These are phyloP conservation scores for Castanospermum australe DNA, from an alignment of 306 rosid genomes.

Conservation along the genomic window DNA sequence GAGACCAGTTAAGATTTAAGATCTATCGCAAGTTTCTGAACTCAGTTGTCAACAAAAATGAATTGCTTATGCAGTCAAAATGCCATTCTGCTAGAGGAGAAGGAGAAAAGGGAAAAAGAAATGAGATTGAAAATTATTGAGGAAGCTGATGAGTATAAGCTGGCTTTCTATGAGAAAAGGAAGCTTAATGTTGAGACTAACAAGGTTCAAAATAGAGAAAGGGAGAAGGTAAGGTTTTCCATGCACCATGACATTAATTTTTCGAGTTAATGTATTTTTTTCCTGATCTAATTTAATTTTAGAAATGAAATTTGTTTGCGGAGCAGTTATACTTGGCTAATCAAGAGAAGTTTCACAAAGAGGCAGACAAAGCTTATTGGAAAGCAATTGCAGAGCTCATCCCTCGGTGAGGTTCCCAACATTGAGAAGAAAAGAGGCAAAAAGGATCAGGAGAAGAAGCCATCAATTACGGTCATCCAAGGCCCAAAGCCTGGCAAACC, in stretches of 20 bases:
- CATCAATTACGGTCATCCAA: conserved; percentile 76
- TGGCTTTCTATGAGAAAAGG: conserved; percentile 87
- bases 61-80: conserved; percentile 65
- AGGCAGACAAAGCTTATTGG: conserved; percentile 96
- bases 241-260: neutral
- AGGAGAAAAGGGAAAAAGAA: conserved; percentile 92
- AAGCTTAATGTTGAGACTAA: conserved; percentile 76
- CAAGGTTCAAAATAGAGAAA: conserved; percentile 84
- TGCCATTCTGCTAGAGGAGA: conserved; percentile 80
- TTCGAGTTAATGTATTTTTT: neutral
- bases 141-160: conserved; percentile 90
- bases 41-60: conserved; percentile 15
- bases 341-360: conserved; percentile 90
- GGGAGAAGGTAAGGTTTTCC: conserved; percentile 70
- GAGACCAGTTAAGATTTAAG: neutral
- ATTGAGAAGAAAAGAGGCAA: conserved; percentile 90
- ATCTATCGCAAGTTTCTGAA: neutral
- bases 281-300: conserved; percentile 8
- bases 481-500: conserved; percentile 99
- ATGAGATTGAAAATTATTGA: conserved; percentile 74
- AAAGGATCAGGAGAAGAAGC: conserved; percentile 90
- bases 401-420: conserved; percentile 86
- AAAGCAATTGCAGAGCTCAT: conserved; percentile 88
- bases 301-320: conserved; percentile 2
- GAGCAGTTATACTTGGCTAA: conserved; percentile 67